Conservation (phyloP, 805 yeast genomes). For the Saccharomyces mikatae region DNA sequence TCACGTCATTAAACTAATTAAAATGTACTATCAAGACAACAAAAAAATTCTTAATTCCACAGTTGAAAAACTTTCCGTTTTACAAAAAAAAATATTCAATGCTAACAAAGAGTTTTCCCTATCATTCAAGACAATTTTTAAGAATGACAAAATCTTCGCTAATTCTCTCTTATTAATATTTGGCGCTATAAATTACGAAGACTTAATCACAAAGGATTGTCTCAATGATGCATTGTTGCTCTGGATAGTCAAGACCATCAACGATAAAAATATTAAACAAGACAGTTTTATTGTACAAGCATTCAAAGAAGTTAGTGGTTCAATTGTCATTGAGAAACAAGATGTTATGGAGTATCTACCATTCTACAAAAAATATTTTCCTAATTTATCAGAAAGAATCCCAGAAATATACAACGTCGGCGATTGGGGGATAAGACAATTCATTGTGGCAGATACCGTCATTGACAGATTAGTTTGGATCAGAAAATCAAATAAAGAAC, state of each 20-base stretch:
- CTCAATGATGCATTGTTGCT: constrained; percentile 53
- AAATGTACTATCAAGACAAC: constrained; percentile 43
- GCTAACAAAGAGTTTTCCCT: constrained; percentile 31
- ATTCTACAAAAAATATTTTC: constrained; percentile 46
- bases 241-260: constrained; percentile 55
- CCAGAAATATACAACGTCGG: constrained; percentile 51
- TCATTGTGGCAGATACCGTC: constrained; percentile 42
- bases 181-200: constrained; percentile 50
- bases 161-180: constrained; percentile 47
- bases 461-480: constrained; percentile 44
- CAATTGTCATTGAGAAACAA: constrained; percentile 37
- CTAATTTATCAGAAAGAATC: constrained; percentile 39
- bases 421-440: constrained; percentile 37
- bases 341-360: constrained; percentile 50
- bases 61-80: constrained; percentile 31
- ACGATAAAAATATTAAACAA: constrained; percentile 24
- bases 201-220: constrained; percentile 39
- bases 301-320: constrained; percentile 33
- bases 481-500: constrained; percentile 31
- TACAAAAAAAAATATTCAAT: constrained; percentile 38
- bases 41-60: constrained; percentile 38
- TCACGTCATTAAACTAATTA: constrained; percentile 30
- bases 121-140: constrained; percentile 51
- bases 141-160: constrained; percentile 45
- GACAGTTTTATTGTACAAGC: constrained; percentile 34